Evolutionary conservation across 2,329 filamentous ascomycete genomes (phyloP).

Genomic region (Exophiala mesophila): DNA sequence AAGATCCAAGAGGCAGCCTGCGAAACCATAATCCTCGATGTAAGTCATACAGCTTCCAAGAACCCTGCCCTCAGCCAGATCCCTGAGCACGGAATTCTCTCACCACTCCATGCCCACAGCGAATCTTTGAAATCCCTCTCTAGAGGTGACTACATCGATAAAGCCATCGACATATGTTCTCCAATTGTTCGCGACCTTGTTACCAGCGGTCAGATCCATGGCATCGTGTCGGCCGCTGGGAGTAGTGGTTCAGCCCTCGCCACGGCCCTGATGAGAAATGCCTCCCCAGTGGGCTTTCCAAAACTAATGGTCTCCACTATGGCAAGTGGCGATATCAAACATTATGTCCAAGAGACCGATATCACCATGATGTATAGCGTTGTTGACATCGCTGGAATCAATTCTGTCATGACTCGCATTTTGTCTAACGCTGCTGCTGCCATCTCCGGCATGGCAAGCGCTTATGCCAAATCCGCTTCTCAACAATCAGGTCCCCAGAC

Average conservation of each 20-base stretch:
- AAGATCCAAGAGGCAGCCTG: constrained; percentile 36
- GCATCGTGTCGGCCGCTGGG: constrained; percentile 57
- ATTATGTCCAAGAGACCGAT: constrained; percentile 63
- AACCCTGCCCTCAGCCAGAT: constrained; percentile 30
- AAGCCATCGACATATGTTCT: constrained; percentile 49
- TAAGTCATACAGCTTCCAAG: constrained; percentile 43
- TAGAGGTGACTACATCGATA: constrained; percentile 53
- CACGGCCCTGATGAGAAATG: constrained; percentile 56
- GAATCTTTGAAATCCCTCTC: constrained; percentile 38
- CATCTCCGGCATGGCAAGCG: constrained; percentile 54
- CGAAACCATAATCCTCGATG: constrained; percentile 50
- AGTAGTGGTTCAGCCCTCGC: constrained; percentile 59
- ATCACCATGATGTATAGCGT: constrained; percentile 67
- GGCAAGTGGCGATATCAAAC: constrained; percentile 60
- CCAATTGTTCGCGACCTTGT: constrained; percentile 40
- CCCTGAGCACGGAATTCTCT: constrained; percentile 41
- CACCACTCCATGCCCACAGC: constrained; percentile 30
- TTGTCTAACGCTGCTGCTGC: constrained; percentile 60
- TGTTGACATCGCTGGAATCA: constrained; percentile 64
- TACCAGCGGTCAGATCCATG: constrained; percentile 43
- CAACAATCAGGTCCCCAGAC: constrained; percentile 7
- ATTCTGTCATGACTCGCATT: constrained; percentile 54
- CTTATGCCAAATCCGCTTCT: constrained; percentile 33
- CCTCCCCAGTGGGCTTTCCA: constrained; percentile 58
- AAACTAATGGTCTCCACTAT: constrained; percentile 68